These are phyloP conservation scores for Aspergillus brasiliensis DNA, from an alignment of 2,329 filamentous ascomycete genomes.

Conservation along the genomic window DNA sequence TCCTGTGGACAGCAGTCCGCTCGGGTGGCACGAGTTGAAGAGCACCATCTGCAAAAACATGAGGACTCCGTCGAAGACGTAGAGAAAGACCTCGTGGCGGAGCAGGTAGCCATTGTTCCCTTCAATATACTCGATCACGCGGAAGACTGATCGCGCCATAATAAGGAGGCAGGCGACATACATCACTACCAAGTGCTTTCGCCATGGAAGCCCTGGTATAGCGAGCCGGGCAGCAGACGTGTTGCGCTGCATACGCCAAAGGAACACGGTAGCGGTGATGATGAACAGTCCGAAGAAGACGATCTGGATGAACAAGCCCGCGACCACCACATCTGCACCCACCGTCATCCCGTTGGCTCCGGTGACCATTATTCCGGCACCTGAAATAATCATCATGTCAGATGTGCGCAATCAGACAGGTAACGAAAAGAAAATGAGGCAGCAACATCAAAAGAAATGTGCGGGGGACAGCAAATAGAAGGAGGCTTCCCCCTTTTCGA, in stretches of 20 bases:
- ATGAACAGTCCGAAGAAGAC: conserved; percentile 24
- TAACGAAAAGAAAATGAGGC: no score
- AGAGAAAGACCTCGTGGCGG: conserved; percentile 30
- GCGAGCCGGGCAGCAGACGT: conserved; percentile 5
- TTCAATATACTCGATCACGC: conserved; percentile 33
- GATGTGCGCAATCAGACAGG: no score
- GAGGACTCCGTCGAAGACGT: conserved; percentile 33
- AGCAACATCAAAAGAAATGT: no score
- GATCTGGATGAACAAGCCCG: conserved; percentile 21
- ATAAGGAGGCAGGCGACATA: conserved; percentile 30
- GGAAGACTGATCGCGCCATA: conserved; percentile 32
- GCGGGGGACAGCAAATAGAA: no score
- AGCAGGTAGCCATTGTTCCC: conserved; percentile 27
- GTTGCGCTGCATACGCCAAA: conserved; percentile 11
- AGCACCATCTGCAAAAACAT: conserved; percentile 26
- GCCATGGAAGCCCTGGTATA: not conserved
- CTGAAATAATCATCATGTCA: not conserved
- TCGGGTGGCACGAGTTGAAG: not conserved
- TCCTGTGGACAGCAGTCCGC: not conserved
- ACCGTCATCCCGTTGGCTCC: not conserved
- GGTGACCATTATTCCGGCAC: conserved; percentile 18
- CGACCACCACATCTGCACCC: conserved; percentile 19
- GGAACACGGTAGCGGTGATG: conserved; percentile 17
- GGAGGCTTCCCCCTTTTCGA: no score
- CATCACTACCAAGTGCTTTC: conserved; percentile 10